A percentile compares a stretch with the other conserved stretches of the same genome.
phyloP scores from a whole-genome alignment of 768 basidiomycete species.

The Tricholoma saponaceum region DNA sequence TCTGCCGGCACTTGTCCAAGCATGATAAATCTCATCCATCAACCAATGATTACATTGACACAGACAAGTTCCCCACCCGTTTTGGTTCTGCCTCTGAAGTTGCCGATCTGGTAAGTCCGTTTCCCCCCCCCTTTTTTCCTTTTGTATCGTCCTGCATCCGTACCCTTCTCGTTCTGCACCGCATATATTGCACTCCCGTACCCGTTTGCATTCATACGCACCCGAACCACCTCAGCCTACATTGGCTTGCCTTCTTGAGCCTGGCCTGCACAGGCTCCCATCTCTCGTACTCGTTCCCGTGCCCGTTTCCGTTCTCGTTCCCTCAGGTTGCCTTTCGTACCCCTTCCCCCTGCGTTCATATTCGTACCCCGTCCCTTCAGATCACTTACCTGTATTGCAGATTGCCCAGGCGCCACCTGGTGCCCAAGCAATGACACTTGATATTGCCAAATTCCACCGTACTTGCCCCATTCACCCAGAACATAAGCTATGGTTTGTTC shows the following conservation, averaged over 20 bases:
- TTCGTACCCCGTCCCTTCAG: not conserved
- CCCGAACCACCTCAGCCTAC: too few relatives aligned
- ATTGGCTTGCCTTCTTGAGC: too few relatives aligned
- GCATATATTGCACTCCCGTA: not conserved
- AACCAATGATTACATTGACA: conserved; percentile 20
- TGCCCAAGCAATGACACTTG: conserved; percentile 24
- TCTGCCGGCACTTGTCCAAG: conserved; percentile 27
- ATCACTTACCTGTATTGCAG: conserved; percentile 13
- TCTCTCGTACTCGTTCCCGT: not conserved
- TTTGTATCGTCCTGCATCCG: not conserved
- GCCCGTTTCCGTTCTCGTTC: too few relatives aligned
- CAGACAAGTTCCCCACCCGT: conserved; percentile 22
- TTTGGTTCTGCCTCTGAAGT: conserved; percentile 21
- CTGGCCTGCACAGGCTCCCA: not conserved
- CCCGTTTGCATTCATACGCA: too few relatives aligned
- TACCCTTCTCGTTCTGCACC: not conserved
- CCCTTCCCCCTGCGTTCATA: too few relatives aligned
- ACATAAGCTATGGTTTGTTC: conserved; percentile 30
- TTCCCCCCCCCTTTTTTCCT: too few relatives aligned
- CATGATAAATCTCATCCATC: conserved; percentile 4
- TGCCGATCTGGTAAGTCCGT: conserved; percentile 22
- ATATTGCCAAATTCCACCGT: conserved; percentile 31
- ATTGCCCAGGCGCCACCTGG: conserved; percentile 25
- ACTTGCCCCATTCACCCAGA: conserved; percentile 26
- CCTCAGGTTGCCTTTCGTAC: too few relatives aligned